phyloP scores from a whole-genome alignment of 2,329 filamentous ascomycete genomes.

The Teratosphaeria epicoccoides region DNA sequence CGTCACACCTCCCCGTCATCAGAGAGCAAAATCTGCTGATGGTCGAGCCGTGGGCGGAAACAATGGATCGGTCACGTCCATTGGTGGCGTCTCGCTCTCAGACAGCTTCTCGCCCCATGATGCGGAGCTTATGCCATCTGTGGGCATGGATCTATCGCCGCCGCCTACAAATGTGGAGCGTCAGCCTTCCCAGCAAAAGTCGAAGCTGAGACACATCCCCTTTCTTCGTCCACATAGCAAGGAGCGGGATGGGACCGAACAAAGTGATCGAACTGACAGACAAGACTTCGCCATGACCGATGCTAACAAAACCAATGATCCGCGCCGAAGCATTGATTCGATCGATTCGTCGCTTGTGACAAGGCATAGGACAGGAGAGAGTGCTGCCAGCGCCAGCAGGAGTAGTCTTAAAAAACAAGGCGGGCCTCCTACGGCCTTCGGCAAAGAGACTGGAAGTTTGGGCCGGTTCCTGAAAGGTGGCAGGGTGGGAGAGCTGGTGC shows the following conservation, averaged over 20 bases:
- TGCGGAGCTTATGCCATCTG: background rate
- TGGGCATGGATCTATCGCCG: constrained; percentile 4
- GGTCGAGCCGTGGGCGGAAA: constrained; percentile 7
- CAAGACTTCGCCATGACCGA: constrained; percentile 23
- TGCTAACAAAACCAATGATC: constrained; percentile 9
- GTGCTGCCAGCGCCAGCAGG: constrained; percentile 28
- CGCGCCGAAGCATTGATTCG: constrained; percentile 26
- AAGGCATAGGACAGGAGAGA: constrained; percentile 34
- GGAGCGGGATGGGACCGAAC: constrained; percentile 11
- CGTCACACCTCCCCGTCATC: constrained; percentile 7
- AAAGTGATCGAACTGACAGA: constrained; percentile 19
- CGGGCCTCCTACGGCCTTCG: constrained; percentile 8
- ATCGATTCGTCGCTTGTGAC: constrained; percentile 23
- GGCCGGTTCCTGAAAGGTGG: constrained; percentile 66
- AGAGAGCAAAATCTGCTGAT: constrained; percentile 14
- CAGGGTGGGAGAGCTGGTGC: constrained; percentile 62
- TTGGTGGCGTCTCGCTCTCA: constrained; percentile 1
- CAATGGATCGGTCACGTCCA: background rate
- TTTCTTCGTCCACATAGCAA: constrained; percentile 32
- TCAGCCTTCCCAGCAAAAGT: background rate
- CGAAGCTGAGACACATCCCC: constrained; percentile 29
- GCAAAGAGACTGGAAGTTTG: constrained; percentile 44
- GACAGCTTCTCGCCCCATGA: constrained; percentile 7
- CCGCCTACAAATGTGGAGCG: background rate
- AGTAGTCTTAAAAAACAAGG: constrained; percentile 24